Evolutionary conservation across 352 stramenopile genomes (phyloP).

Genomic region (Thraustotheca clavata): DNA sequence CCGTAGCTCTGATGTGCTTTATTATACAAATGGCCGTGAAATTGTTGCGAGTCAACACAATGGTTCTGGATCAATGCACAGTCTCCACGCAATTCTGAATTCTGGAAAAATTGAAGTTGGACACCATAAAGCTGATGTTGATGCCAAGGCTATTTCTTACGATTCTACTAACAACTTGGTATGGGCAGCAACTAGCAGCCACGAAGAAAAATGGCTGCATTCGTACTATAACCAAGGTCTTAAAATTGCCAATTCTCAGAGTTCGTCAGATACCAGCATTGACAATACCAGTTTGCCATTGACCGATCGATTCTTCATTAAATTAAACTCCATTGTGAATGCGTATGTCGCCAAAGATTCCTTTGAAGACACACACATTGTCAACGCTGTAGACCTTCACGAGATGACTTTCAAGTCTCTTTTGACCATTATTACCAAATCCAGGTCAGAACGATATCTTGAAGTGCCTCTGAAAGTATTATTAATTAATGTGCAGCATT

Average conservation of each 20-base stretch:
- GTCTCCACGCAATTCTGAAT: background rate
- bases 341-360: conserved; percentile 25
- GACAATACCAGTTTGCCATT: background rate
- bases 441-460: conserved; percentile 28
- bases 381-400: background rate
- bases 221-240: background rate
- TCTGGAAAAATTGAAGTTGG: background rate
- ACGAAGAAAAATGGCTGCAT: background rate
- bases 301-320: background rate
- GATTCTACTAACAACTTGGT: conserved; percentile 27
- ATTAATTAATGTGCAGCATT: background rate
- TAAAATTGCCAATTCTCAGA: too few species aligned
- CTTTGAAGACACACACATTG: background rate
- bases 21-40: conserved; percentile 19
- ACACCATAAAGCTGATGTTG: background rate
- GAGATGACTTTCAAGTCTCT: background rate
- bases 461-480: background rate
- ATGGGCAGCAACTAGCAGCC: conserved; percentile 20
- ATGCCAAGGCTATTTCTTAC: conserved; percentile 33
- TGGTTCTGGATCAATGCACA: background rate
- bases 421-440: background rate
- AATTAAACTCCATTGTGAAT: background rate
- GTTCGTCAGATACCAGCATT: too few species aligned
- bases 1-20: background rate
- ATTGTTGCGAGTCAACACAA: background rate